Percentiles rank a stretch among this genome's conserved stretches.
Evolutionary conservation across 2,329 filamentous ascomycete genomes (phyloP).

Genomic region (Aspergillus aculeatus): DNA sequence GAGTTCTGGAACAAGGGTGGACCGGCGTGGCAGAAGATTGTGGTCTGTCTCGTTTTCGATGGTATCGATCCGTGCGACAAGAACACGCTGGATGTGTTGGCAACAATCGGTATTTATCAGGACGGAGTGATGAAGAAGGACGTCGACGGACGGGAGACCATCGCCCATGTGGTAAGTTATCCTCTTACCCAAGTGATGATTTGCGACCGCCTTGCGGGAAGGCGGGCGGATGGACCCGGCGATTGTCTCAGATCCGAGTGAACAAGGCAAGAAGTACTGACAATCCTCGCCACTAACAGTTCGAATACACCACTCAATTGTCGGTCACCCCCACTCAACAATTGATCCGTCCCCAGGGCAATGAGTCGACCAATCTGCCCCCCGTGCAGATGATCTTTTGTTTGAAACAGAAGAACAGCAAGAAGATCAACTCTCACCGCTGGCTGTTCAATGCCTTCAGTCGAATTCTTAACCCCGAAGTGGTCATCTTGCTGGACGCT

Average conservation of each 20-base stretch:
- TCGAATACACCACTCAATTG: slow-evolving; percentile 97
- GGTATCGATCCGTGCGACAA: slow-evolving; percentile 98
- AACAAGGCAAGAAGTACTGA: neutral
- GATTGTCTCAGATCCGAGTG: neutral
- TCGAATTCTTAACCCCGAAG: slow-evolving; percentile 92
- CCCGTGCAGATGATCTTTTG: slow-evolving; percentile 99
- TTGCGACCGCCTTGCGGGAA: neutral
- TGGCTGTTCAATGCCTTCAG: slow-evolving; percentile 99
- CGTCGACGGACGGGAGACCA: slow-evolving; percentile 93
- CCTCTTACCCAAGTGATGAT: neutral
- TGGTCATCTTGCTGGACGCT: slow-evolving; percentile 93
- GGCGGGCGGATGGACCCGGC: neutral
- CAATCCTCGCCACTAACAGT: slow-evolving; percentile 37
- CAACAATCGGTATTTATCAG: slow-evolving; percentile 93
- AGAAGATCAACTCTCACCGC: slow-evolving; percentile 99
- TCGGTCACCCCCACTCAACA: slow-evolving; percentile 98
- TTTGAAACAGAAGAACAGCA: slow-evolving; percentile 97
- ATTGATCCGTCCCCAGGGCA: slow-evolving; percentile 86
- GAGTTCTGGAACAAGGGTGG: slow-evolving; percentile 99
- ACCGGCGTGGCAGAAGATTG: slow-evolving; percentile 99
- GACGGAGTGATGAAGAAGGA: slow-evolving; percentile 99
- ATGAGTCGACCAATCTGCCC: slow-evolving; percentile 78
- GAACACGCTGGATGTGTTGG: slow-evolving; percentile 86
- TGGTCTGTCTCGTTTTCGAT: slow-evolving; percentile 94
- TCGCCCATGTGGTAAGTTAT: slow-evolving; percentile 69